phyloP scores from a whole-genome alignment of 257 asterid species.

The Salvia rosmarinus region DNA sequence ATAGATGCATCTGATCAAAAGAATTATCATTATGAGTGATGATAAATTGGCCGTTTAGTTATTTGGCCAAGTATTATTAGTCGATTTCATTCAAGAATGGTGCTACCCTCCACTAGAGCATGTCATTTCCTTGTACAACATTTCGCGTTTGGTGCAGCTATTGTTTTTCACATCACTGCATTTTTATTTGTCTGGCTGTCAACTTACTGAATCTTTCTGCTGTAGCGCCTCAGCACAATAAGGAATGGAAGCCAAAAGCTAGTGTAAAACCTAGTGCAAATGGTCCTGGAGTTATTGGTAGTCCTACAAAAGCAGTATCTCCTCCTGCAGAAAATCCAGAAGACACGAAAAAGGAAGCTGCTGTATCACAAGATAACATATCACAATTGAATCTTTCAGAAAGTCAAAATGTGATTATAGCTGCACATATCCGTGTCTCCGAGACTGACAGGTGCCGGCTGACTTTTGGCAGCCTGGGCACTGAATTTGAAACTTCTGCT shows the following conservation, averaged over 20 bases:
- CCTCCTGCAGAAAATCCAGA: slow-evolving; percentile 53
- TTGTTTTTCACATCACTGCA: slow-evolving; percentile 8
- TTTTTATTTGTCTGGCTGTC: slow-evolving; percentile 4
- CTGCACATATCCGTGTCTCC: slow-evolving; percentile 88
- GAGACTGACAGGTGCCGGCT: slow-evolving; percentile 80
- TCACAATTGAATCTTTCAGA: slow-evolving; percentile 58
- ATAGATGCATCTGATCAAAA: background rate
- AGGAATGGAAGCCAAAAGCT: slow-evolving; percentile 96
- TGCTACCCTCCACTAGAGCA: slow-evolving; percentile 22
- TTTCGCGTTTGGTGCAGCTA: slow-evolving; percentile 2
- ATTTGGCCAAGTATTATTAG: background rate
- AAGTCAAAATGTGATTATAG: slow-evolving; percentile 82
- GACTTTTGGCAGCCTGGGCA: slow-evolving; percentile 86
- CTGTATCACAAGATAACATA: slow-evolving; percentile 57
- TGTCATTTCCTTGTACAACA: slow-evolving; percentile 10
- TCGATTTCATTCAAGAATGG: background rate
- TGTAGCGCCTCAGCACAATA: slow-evolving; percentile 70
- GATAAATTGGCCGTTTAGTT: slow-evolving; percentile 14
- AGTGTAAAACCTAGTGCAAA: slow-evolving; percentile 56
- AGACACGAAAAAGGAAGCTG: slow-evolving; percentile 50
- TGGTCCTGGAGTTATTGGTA: slow-evolving; percentile 63
- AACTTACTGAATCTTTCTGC: slow-evolving; percentile 40
- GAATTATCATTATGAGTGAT: background rate
- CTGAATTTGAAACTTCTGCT: slow-evolving; percentile 51
- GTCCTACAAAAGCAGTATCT: slow-evolving; percentile 55